A percentile compares a stretch with the other conserved stretches of the same genome.
Conservation (phyloP, 176 grass and related monocot species). For the Chrysopogon serrulatus region DNA sequence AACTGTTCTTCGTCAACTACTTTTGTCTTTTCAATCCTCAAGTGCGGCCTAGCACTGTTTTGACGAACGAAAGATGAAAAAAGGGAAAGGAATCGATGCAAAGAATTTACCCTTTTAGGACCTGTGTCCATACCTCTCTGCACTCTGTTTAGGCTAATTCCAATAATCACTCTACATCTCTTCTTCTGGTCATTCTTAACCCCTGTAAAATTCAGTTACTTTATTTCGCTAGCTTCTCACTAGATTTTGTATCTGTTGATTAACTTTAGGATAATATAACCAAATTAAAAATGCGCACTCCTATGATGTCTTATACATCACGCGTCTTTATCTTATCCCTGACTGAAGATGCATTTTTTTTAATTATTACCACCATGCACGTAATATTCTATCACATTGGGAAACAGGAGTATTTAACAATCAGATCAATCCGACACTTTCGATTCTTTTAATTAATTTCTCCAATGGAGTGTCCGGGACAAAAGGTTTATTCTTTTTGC, state of each 20-base stretch:
- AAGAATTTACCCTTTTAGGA: neutral
- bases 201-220: neutral
- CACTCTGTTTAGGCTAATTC: neutral
- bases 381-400: neutral
- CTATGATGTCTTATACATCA: neutral
- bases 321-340: neutral
- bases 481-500: slow-evolving; percentile 13
- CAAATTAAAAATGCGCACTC: neutral
- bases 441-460: neutral
- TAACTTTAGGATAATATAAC: neutral
- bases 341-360: neutral
- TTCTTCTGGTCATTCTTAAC: neutral
- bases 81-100: neutral
- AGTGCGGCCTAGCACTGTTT: neutral
- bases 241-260: neutral
- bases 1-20: neutral
- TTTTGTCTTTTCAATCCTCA: neutral
- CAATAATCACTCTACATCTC: neutral
- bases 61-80: neutral
- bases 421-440: neutral
- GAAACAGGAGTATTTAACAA: neutral
- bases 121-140: neutral
- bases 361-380: neutral
- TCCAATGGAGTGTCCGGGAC: neutral
- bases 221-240: neutral